These are phyloP conservation scores for Durotheca rogersii DNA, from an alignment of 495 filamentous ascomycete species.

Conservation along the genomic window DNA sequence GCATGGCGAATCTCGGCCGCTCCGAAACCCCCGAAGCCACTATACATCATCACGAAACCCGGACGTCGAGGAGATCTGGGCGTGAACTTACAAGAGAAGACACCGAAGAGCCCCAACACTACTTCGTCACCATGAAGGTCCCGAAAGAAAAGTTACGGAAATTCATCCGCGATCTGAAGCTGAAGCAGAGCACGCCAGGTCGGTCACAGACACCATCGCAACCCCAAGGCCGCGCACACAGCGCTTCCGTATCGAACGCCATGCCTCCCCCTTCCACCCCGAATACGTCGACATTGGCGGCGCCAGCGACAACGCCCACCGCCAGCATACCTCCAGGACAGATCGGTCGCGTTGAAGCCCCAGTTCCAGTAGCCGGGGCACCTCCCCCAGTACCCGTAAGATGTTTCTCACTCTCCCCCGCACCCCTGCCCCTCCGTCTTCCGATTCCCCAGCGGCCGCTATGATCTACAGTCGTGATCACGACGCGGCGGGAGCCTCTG, in stretches of 20 bases:
- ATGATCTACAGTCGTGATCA: conserved; percentile 31
- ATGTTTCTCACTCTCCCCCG: conserved; percentile 30
- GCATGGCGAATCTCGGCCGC: conserved; percentile 73
- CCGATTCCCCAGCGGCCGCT: conserved; percentile 33
- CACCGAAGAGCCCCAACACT: conserved; percentile 62
- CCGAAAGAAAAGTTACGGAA: conserved; percentile 62
- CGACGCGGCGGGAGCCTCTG: conserved; percentile 23
- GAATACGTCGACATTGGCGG: conserved; percentile 34
- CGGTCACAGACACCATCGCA: conserved; percentile 51
- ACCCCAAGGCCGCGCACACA: conserved; percentile 51
- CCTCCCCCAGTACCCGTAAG: conserved; percentile 57
- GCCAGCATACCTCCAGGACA: conserved; percentile 49
- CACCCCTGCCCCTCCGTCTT: conserved; percentile 21
- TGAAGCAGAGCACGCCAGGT: conserved; percentile 42
- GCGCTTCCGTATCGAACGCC: conserved; percentile 54
- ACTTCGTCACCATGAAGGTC: conserved; percentile 74
- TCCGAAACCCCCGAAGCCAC: conserved; percentile 85
- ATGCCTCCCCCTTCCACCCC: conserved; percentile 63
- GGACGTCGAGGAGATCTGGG: conserved; percentile 61
- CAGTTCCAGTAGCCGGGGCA: conserved; percentile 56
- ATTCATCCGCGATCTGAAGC: conserved; percentile 48
- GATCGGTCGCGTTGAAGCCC: conserved; percentile 65
- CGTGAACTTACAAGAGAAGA: conserved; percentile 65
- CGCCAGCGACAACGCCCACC: conserved; percentile 38
- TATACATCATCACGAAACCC: conserved; percentile 67